These are phyloP conservation scores for Microdochium trichocladiopsis DNA, from an alignment of 2,329 filamentous ascomycete species.

Conservation along the genomic window DNA sequence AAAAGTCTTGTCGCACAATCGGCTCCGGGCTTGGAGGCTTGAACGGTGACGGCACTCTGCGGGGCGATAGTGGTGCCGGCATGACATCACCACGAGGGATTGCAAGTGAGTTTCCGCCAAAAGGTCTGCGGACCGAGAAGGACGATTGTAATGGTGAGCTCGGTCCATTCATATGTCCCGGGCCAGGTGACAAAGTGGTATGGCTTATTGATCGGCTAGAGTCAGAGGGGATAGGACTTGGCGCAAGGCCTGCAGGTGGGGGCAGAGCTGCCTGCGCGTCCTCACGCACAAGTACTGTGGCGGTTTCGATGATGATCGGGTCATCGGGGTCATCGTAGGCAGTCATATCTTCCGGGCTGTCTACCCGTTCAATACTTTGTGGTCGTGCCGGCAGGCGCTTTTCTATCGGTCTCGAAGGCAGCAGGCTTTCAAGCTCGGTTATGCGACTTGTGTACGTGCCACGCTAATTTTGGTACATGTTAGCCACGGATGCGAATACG, in stretches of 20 bases:
- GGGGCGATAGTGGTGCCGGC: slow-evolving; percentile 65
- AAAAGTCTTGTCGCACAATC: slow-evolving; percentile 27
- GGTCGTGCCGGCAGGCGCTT: slow-evolving; percentile 72
- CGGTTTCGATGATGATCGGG: slow-evolving; percentile 39
- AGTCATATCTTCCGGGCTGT: slow-evolving; percentile 22
- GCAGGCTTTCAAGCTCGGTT: slow-evolving; percentile 71
- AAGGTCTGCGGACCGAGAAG: slow-evolving; percentile 39
- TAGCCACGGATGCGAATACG: neutral
- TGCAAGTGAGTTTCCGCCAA: slow-evolving; percentile 22
- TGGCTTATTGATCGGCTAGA: neutral
- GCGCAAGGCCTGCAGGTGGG: neutral
- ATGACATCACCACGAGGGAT: slow-evolving; percentile 53
- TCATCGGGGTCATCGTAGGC: slow-evolving; percentile 37
- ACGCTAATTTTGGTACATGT: slow-evolving; percentile 43
- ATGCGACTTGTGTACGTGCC: slow-evolving; percentile 88
- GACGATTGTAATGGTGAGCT: slow-evolving; percentile 40
- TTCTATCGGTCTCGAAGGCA: slow-evolving; percentile 48
- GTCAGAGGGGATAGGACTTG: neutral
- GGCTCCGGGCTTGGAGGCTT: slow-evolving; percentile 22
- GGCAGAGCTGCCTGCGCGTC: neutral
- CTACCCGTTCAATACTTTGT: slow-evolving; percentile 52
- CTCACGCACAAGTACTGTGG: slow-evolving; percentile 21
- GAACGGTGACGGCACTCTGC: slow-evolving; percentile 44
- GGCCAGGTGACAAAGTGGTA: neutral
- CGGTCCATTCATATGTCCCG: slow-evolving; percentile 1